Evolutionary conservation across 306 rosid species (phyloP), one percentile per base, ranked within the genome.

Genomic region (Casuarina glauca): DNA sequence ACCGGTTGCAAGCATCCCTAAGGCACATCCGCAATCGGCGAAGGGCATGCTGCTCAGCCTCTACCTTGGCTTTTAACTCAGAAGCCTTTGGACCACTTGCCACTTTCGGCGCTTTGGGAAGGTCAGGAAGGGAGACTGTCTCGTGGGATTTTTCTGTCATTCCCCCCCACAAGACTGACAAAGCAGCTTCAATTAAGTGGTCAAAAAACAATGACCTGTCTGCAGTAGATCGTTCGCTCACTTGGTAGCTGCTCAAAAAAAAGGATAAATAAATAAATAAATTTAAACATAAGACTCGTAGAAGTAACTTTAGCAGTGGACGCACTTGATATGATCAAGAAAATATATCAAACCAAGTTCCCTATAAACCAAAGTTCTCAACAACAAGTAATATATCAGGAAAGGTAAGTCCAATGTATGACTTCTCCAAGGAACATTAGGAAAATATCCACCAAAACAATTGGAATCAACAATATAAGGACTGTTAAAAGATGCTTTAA

Each of bases 11-110:
- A 79, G 93, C 66, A 89, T 95, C 99, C 87, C 99, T 89, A 68
- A 95, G 97, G 86, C 99, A 95, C 99, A 95, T 95, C 64, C 97
- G 92, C 86, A 95, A 78, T 79, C 97, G 93, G 45, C 99, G 96
- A 68, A 95, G 96, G 43, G 97, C 97, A 88, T 91, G 97, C 87
- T 95, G 99, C 88, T 95, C 97, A 49, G 97, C 93, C 80, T 95
- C 98, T 54, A 91, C 87, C 82, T 88, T 91, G 68, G 99, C 97
- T 90, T 81, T 95, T 78, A 93, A 84, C 89, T 95, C 99, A 48
- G 97, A 95, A 64, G 77, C 86, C 88, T 95, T 95, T 43, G 97
- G 97, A 82, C 97, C 97, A 79, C 90, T 90, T 3, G 85, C 88
- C 73, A 92, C 90, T 80, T 87, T 89, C 6, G 99, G 99, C 41